phyloP scores from a whole-genome alignment of 1,139 yeast species.

The Candida sojae region DNA sequence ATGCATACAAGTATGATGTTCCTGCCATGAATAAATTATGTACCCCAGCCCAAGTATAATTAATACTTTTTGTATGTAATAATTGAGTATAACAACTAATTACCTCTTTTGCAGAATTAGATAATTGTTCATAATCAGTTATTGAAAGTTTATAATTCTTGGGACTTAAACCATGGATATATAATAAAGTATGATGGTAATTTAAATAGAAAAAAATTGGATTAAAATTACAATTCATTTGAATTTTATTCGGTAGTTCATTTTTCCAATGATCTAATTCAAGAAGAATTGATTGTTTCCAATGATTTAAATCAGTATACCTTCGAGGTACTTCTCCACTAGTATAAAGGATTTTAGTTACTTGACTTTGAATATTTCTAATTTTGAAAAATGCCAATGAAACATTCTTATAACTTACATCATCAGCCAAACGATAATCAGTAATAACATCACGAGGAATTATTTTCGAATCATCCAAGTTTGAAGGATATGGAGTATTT shows the following conservation, averaged over 20 bases:
- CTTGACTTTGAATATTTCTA: constrained; percentile 75
- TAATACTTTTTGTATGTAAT: constrained; percentile 57
- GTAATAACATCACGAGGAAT: constrained; percentile 27
- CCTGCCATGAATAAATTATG: constrained; percentile 90
- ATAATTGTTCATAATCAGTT: constrained; percentile 58
- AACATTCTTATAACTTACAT: constrained; percentile 62
- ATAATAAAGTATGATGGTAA: constrained; percentile 72
- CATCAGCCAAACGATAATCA: constrained; percentile 29
- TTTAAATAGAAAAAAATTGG: constrained; percentile 69
- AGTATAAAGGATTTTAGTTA: constrained; percentile 71
- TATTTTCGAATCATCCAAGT: constrained; percentile 69
- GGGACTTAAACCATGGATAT: constrained; percentile 79
- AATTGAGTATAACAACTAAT: constrained; percentile 64
- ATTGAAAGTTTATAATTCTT: constrained; percentile 55
- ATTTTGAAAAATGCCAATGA: constrained; percentile 67
- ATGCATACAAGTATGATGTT: constrained; percentile 74
- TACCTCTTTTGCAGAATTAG: constrained; percentile 65
- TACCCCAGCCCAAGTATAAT: constrained; percentile 93
- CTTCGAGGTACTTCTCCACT: constrained; percentile 68
- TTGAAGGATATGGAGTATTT: constrained; percentile 67
- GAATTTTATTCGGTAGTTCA: constrained; percentile 55
- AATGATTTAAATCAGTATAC: constrained; percentile 53
- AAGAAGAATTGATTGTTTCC: constrained; percentile 56
- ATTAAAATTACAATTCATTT: constrained; percentile 77
- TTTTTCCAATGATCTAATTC: constrained; percentile 64